Percentiles rank a stretch among this genome's conserved stretches.
phyloP scores from a whole-genome alignment of 495 filamentous ascomycete species.

The Pyrenula aspistea region DNA sequence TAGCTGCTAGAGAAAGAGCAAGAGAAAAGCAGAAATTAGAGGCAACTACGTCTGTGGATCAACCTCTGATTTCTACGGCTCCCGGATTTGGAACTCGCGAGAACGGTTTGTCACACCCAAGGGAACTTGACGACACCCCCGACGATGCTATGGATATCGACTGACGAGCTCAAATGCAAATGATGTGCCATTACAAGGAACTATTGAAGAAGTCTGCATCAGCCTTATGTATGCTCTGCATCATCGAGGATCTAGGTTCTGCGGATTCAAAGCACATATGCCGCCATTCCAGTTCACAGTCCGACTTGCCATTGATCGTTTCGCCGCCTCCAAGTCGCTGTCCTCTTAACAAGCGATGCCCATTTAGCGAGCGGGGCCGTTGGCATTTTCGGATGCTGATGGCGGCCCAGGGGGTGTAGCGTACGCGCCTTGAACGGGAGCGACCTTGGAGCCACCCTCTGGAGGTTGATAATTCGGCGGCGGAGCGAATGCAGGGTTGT shows the following conservation, averaged over 20 bases:
- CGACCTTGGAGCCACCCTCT: conserved; percentile 40
- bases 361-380: conserved; percentile 2
- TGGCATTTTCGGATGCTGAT: background rate
- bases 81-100: too few species aligned
- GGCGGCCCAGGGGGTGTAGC: conserved; percentile 8
- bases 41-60: background rate
- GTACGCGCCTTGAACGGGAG: conserved; percentile 33
- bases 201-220: too few species aligned
- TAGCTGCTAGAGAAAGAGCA: conserved; percentile 64
- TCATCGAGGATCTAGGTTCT: background rate
- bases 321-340: background rate
- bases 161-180: conserved; percentile 16
- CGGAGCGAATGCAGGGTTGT: conserved; percentile 24
- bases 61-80: too few species aligned
- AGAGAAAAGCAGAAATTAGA: conserved; percentile 32
- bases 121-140: conserved; percentile 29
- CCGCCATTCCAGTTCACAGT: too few species aligned
- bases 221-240: conserved; percentile 1
- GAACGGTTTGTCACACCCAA: too few species aligned
- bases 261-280: too few species aligned
- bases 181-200: too few species aligned
- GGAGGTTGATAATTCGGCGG: conserved; percentile 46
- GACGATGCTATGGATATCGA: conserved; percentile 66
- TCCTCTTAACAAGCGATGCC: background rate
- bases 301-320: too few species aligned